Conservation (phyloP, 2,329 filamentous ascomycete genomes). For the Colletotrichum coccodes region DNA sequence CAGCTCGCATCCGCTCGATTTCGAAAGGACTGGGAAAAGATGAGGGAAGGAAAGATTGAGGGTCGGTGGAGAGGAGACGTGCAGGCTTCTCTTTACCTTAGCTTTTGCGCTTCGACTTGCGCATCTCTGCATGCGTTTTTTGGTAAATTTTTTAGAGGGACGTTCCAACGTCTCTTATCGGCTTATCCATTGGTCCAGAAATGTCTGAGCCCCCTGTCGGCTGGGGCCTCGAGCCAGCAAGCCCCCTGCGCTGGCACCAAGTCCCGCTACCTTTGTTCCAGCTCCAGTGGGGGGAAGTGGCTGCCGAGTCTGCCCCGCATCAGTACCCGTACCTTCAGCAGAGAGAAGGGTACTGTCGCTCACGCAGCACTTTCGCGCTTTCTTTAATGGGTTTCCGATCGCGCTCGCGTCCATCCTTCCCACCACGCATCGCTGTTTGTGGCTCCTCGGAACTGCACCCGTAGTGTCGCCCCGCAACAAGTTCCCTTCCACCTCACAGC, state of each 20-base stretch:
- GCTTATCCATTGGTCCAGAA: constrained; percentile 28
- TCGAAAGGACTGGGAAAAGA: neutral
- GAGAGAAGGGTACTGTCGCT: neutral
- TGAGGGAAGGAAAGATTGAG: neutral
- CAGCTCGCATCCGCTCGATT: constrained; percentile 43
- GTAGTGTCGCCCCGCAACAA: constrained; percentile 7
- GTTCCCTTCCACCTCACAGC: neutral
- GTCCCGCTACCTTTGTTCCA: constrained; percentile 6
- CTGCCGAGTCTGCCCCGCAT: constrained; percentile 21
- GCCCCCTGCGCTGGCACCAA: constrained; percentile 10
- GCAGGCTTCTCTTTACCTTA: constrained; percentile 24
- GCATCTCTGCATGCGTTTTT: constrained; percentile 25
- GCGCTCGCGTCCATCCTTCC: constrained; percentile 12
- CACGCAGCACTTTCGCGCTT: neutral
- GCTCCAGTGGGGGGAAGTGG: constrained; percentile 17
- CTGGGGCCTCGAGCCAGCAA: constrained; percentile 11
- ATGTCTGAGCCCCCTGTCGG: constrained; percentile 6
- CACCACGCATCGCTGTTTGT: constrained; percentile 12
- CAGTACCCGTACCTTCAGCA: neutral
- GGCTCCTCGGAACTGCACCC: neutral
- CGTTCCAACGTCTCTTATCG: constrained; percentile 25
- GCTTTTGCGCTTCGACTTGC: constrained; percentile 27
- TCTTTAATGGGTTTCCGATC: constrained; percentile 23
- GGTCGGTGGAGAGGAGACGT: neutral
- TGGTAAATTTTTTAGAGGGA: constrained; percentile 29